Evolutionary conservation across 208 protist genomes (phyloP), one percentile per base, ranked within the genome.

Genomic region (Acanthamoeba healyi): DNA sequence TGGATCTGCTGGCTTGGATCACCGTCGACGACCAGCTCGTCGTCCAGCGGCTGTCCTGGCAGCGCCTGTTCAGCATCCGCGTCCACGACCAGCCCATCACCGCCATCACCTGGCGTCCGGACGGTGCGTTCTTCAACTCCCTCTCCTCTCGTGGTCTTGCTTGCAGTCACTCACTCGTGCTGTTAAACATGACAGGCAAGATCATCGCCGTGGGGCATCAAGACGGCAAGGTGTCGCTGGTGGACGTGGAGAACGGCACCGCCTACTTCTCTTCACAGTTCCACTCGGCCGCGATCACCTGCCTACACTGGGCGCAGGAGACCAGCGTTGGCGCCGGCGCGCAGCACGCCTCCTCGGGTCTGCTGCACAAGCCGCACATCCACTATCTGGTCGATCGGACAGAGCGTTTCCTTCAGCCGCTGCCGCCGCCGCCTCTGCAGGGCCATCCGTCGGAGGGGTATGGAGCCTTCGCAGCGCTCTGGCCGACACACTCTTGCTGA

Each of bases 31-130:
- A 91, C 84, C 84, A 91, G 84, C 84, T 91, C 34, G 26, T 91
- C 17, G 84, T 91, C 1, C 84, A 91, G 49, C 49, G 84, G 0
- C 84, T 91, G 34, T 91, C 84, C 36, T 91, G 84, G 84, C 84
- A 91, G 36, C 84, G 84, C 42, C 84, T 91, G n/a, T 91, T 91
- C 58, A 72, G 56, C 84, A 91, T 91, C 42, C 84, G 56, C 56
- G 72, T 36, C 32, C 56, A 91, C 36, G 58, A 91, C 49, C 84
- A 72, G 12, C 36, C 58, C 26, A 72, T 72, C 58, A 91, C 84
- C 17, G 84, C 84, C 36, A 34, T 91, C 38, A 91, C 84, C 34
- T 91, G 84, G 84, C 84, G 84, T 3, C 84, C 84, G 10, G 84
- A 91, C 32, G 84, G 84, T 91, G 19, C 34, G 9, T 26, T 38